phyloP scores from a whole-genome alignment of 805 yeast species.

The Torulaspora maleeae region DNA sequence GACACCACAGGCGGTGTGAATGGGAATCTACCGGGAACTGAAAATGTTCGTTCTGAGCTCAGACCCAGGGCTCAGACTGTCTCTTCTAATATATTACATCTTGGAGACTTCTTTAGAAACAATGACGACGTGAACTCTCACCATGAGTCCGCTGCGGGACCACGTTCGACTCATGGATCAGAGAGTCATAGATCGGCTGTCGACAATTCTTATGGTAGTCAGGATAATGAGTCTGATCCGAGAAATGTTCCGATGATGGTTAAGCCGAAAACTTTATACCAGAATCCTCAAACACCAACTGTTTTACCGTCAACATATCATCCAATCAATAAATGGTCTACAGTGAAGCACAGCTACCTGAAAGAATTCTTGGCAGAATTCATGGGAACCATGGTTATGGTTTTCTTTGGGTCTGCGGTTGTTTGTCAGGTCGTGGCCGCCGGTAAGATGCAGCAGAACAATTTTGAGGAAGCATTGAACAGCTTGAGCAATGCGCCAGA shows the following conservation, averaged over 20 bases:
- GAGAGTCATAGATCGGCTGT: conserved; percentile 6
- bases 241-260: conserved; percentile 32
- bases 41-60: conserved; percentile 9
- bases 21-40: conserved; percentile 10
- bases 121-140: conserved; percentile 11
- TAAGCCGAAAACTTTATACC: conserved; percentile 36
- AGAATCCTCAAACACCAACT: conserved; percentile 38
- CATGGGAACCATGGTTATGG: conserved; percentile 45
- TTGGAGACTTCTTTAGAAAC: conserved; percentile 15
- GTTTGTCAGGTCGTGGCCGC: conserved; percentile 44
- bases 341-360: conserved; percentile 33
- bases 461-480: conserved; percentile 12
- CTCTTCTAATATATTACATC: conserved; percentile 22
- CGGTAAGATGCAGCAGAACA: conserved; percentile 21
- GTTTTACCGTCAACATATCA: conserved; percentile 37
- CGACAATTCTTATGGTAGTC: conserved; percentile 5
- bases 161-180: conserved; percentile 6
- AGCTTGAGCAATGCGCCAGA: conserved; percentile 2
- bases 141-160: background rate
- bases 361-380: conserved; percentile 52
- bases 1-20: conserved; percentile 12
- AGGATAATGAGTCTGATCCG: conserved; percentile 6
- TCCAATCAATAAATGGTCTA: conserved; percentile 37
- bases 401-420: conserved; percentile 46
- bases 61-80: conserved; percentile 22